Base-by-base conservation (phyloP, 495 filamentous ascomycete species). In the Saxophila tyrrhenica region DNA sequence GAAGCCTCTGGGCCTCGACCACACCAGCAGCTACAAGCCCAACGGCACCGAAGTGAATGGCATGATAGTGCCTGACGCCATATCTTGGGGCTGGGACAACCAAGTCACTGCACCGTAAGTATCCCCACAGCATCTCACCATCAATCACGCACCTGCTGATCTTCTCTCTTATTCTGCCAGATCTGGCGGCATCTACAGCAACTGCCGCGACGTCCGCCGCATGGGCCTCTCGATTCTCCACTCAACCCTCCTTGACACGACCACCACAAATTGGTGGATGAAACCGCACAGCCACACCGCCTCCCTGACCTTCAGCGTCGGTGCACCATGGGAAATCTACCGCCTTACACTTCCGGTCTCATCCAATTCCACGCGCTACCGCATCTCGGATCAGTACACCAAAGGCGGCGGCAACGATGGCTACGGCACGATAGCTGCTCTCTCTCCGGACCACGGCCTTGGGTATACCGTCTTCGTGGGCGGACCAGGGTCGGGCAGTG, bases 291-390 rank as follows among this genome's bases (percentile, higher is more conserved):
- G 70, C 0, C 67, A 75, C 21, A 79, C 78, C 2, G 69, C 78
- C 2, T 70, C 72, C 32, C 61, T 75, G 0, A 59, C 61, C 17
- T 64, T 71, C 24, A 68, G 70, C 11, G 65, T 82, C 3, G 73
- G 78, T 19, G 72, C 74, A 1, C 80, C 81, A 0, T 83, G 79
- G 78, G 80, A 81, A 29, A 75, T 82, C 25, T 61, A 70, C 69
- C 45, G 68, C 71, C 54, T 48, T 11, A n/a, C 10, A 7, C 23
- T 58, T 11, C 59, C 56, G 8, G 25, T 56, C 19, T 35, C 11
- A 3, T 45, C 59, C 19, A 50, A 50, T 39, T 15, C 23, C 22
- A 62, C 56, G 1, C 29, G 29, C 29, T 7, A 5, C 29, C 52
- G 60, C 23, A 43, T 60, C 20, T 39, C 76, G 25, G 75, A 80